Conservation (phyloP, 2,329 filamentous ascomycete genomes). For the Zasmidium angulare region DNA sequence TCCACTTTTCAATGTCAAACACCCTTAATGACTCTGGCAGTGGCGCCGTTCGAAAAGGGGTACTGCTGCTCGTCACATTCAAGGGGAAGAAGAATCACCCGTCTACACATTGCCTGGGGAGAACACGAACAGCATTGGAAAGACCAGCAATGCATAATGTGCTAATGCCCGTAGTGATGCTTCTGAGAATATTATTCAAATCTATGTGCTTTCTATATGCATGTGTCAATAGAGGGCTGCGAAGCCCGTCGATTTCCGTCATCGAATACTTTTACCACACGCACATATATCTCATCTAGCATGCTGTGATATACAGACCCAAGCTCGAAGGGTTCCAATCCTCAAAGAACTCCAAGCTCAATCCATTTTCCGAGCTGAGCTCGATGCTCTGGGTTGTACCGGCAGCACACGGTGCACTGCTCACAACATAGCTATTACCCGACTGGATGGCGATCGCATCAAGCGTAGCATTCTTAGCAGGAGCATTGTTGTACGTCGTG, state of each 20-base stretch:
- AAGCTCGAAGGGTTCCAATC: slow-evolving; percentile 14
- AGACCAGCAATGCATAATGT: too few relatives aligned
- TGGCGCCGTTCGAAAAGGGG: too few relatives aligned
- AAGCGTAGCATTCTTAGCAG: slow-evolving; percentile 12
- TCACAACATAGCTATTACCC: slow-evolving; percentile 32
- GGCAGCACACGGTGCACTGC: slow-evolving; percentile 27
- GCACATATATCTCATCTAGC: not conserved
- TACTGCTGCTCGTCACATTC: too few relatives aligned
- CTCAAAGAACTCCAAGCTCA: slow-evolving; percentile 29
- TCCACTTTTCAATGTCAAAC: too few relatives aligned
- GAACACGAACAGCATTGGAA: too few relatives aligned
- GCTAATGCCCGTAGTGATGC: not conserved
- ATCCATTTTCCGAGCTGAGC: slow-evolving; percentile 18
- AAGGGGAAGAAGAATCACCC: too few relatives aligned
- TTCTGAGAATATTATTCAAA: not conserved
- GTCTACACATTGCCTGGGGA: too few relatives aligned
- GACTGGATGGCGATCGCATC: slow-evolving; percentile 18
- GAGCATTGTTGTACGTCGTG: slow-evolving; percentile 40
- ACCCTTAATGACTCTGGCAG: too few relatives aligned
- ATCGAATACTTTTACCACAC: not conserved
- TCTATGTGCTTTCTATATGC: not conserved
- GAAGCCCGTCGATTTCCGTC: not conserved
- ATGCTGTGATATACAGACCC: slow-evolving; percentile 11
- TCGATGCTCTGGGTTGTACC: slow-evolving; percentile 26
- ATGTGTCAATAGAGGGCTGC: not conserved